These are phyloP conservation scores for Cenococcum geophilum DNA, from an alignment of 495 filamentous ascomycete species.

Conservation along the genomic window DNA sequence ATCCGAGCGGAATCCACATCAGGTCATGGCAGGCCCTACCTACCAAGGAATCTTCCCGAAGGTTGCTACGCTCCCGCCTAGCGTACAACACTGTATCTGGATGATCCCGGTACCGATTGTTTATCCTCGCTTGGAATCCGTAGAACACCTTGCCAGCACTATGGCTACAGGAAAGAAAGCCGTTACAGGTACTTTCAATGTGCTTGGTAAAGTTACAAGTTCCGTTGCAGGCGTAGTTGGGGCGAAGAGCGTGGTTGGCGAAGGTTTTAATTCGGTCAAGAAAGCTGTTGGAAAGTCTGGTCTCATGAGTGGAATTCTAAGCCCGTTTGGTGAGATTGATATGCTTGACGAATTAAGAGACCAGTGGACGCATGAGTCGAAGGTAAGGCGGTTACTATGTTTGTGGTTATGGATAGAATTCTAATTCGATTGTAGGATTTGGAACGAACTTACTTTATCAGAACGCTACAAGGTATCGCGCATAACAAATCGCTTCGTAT, in stretches of 20 bases:
- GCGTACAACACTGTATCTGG: slow-evolving; percentile 93
- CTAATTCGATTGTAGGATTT: slow-evolving; percentile 54
- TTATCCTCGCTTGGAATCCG: slow-evolving; percentile 85
- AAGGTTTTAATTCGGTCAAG: slow-evolving; percentile 90
- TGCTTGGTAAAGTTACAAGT: slow-evolving; percentile 87
- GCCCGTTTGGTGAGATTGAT: slow-evolving; percentile 96
- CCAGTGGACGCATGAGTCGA: slow-evolving; percentile 96
- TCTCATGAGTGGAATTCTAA: slow-evolving; percentile 88
- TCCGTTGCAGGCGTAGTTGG: slow-evolving; percentile 92
- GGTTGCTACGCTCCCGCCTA: slow-evolving; percentile 81
- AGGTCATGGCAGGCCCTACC: slow-evolving; percentile 92
- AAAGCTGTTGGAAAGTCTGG: slow-evolving; percentile 91
- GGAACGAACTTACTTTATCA: slow-evolving; percentile 91
- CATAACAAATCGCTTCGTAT: slow-evolving; percentile 90
- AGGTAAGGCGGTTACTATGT: slow-evolving; percentile 45
- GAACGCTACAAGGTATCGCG: slow-evolving; percentile 88
- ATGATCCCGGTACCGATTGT: slow-evolving; percentile 87
- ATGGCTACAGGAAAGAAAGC: slow-evolving; percentile 95
- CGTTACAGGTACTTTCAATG: slow-evolving; percentile 89
- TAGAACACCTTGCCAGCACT: slow-evolving; percentile 81
- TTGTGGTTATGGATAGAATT: not conserved
- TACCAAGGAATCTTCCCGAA: slow-evolving; percentile 98
- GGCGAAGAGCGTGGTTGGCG: slow-evolving; percentile 82
- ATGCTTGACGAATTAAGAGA: slow-evolving; percentile 90
- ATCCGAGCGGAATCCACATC: slow-evolving; percentile 80